Evolutionary conservation across 78 protist species (phyloP).

Genomic region (Emiliania huxleyi): DNA sequence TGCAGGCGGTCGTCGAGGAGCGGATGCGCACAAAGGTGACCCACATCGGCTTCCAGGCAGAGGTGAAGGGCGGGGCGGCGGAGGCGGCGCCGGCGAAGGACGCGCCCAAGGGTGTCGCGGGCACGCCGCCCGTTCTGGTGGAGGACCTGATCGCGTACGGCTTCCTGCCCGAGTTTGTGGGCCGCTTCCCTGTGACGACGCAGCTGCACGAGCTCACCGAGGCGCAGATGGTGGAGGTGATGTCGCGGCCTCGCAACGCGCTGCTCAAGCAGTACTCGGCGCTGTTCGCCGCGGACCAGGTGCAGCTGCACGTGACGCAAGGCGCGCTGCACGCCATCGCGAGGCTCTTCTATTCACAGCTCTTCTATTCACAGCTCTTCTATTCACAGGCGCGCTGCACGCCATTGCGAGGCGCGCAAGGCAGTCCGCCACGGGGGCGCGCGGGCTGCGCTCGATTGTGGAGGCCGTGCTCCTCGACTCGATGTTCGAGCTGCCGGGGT

Average conservation of each 20-base stretch:
- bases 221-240: slow-evolving; percentile 32
- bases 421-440: slow-evolving; percentile 34
- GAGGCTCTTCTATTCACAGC: too few species aligned
- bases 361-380: too few species aligned
- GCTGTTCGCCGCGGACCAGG: neutral
- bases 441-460: slow-evolving; percentile 50
- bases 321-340: neutral
- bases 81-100: too few species aligned
- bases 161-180: slow-evolving; percentile 63
- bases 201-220: neutral
- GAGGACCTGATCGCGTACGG: slow-evolving; percentile 59
- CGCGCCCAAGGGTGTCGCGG: too few species aligned
- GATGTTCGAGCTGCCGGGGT: slow-evolving; percentile 1
- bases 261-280: slow-evolving; percentile 43
- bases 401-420: neutral
- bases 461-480: slow-evolving; percentile 12
- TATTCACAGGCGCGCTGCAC: too few species aligned
- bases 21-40: neutral
- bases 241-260: slow-evolving; percentile 50
- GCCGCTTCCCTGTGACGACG: slow-evolving; percentile 47
- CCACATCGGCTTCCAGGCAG: neutral
- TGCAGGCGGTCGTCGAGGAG: neutral
- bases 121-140: too few species aligned
- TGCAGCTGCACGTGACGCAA: neutral
- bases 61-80: too few species aligned